Evolutionary conservation across 2,329 filamentous ascomycete species (phyloP).

Genomic region (Trichoderma brevicompactum): DNA sequence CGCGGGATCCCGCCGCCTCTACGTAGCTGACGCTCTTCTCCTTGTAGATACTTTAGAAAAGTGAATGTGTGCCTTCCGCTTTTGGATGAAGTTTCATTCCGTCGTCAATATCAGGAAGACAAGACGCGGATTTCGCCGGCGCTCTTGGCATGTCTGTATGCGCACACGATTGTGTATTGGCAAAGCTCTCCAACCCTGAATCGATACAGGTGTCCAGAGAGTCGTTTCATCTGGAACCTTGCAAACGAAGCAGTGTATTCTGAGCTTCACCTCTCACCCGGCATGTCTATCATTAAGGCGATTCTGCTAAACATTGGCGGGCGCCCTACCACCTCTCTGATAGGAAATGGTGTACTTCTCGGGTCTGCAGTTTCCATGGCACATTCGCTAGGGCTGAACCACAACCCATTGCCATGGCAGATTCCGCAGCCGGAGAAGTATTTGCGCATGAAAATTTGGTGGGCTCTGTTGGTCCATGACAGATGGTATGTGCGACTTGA

Average conservation of each 20-base stretch:
- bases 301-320: conserved; percentile 64
- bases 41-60: conserved; percentile 55
- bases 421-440: conserved; percentile 56
- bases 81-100: conserved; percentile 59
- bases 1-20: conserved; percentile 31
- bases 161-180: conserved; percentile 63
- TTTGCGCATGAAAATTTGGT: conserved; percentile 59
- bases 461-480: conserved; percentile 59
- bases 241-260: conserved; percentile 63
- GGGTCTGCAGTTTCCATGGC: conserved; percentile 57
- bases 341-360: conserved; percentile 58
- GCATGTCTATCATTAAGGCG: conserved; percentile 61
- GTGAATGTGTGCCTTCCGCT: conserved; percentile 66
- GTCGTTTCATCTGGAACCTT: conserved; percentile 65
- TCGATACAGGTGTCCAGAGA: conserved; percentile 57
- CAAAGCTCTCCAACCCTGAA: conserved; percentile 50
- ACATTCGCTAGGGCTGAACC: conserved; percentile 59
- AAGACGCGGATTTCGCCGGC: conserved; percentile 59
- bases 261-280: conserved; percentile 62
- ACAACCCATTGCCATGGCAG: conserved; percentile 57
- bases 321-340: conserved; percentile 62
- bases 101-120: conserved; percentile 50
- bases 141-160: conserved; percentile 61
- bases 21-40: conserved; percentile 32
- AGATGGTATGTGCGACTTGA: conserved; percentile 48